A percentile compares a stretch with the other conserved stretches of the same genome.
Evolutionary conservation across 441 rosid genomes (phyloP).

Genomic region (Eutrema salsugineum): DNA sequence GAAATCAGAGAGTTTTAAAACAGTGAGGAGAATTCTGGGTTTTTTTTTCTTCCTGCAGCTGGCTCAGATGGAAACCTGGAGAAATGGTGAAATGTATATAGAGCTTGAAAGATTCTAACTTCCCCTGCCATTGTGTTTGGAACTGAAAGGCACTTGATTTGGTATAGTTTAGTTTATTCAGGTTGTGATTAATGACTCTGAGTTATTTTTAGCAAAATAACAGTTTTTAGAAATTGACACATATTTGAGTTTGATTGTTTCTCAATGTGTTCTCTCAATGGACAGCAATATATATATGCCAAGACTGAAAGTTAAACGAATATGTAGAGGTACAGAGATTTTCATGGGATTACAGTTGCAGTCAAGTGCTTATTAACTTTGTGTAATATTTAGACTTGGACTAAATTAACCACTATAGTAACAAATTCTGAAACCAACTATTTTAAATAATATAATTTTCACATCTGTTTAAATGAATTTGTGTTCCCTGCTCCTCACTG

Average conservation of each 20-base stretch:
- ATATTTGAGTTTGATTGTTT: neutral
- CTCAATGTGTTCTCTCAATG: neutral
- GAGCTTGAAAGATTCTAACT: slow-evolving; percentile 1
- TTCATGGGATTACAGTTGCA: slow-evolving; percentile 3
- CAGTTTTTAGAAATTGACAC: neutral
- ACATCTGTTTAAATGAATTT: neutral
- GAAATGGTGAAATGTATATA: slow-evolving; percentile 13
- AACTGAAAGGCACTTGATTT: slow-evolving; percentile 29
- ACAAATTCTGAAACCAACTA: neutral
- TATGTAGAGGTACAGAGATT: neutral
- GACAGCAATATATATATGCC: slow-evolving; percentile 6
- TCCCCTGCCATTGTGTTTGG: slow-evolving; percentile 18
- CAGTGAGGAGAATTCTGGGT: neutral
- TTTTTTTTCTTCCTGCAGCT: slow-evolving; percentile 13
- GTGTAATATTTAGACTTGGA: neutral
- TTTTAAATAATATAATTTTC: neutral
- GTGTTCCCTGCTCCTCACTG: neutral
- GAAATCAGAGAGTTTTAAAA: neutral
- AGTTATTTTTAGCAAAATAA: slow-evolving; percentile 25
- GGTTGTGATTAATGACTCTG: slow-evolving; percentile 3
- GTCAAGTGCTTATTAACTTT: neutral
- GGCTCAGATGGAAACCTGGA: slow-evolving; percentile 17
- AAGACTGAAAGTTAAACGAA: neutral
- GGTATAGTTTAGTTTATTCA: slow-evolving; percentile 27
- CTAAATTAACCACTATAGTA: neutral